Evolutionary conservation across 2,329 filamentous ascomycete species (phyloP), one percentile per base, ranked within the genome.

Genomic region (Penicillium sp.): DNA sequence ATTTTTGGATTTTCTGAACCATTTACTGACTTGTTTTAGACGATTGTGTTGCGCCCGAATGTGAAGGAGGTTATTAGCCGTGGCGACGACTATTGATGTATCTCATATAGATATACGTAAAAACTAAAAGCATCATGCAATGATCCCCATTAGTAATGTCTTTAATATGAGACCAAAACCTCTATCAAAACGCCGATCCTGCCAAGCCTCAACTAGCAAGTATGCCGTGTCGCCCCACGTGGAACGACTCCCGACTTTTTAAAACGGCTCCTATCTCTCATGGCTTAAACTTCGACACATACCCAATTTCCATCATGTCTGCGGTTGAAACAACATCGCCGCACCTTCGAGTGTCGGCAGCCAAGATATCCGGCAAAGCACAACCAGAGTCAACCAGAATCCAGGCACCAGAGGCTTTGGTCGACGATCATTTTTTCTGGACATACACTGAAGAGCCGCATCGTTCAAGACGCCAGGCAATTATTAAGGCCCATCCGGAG

Each of bases 371-470:
- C 54, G 22, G 56, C 42, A 55, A 61, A 36, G 46, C 50, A 54
- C 59, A 65, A 25, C 50, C 65, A 36, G 48, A 57, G 17, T 61
- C 67, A 14, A 42, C 60, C 43, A 65, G 66, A 64, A 64, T 66
- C 46, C 55, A 69, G 44, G 69, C 72, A 48, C 69, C 72, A 33
- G 64, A 69, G 42, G 51, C 61, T 31, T 62, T 68, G 5, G 68
- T 72, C 8, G 76, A 77, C 16, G 77, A 86, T 60, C 82, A 87
- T 73, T 97, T 97, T 82, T 96, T 96, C 79, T 97, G 95, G 94
- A 96, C 94, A 38, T 97, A 99, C 73, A 97, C 94, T 10, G 94
- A 99, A 75, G 94, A 99, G 77, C 94, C 94, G 59, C 94, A 99
- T 76, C 86, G 91, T 65, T 94, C 93, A 31, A 83, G 94, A 65